Conservation (phyloP, 2,329 filamentous ascomycete species). For the Pseudogymnoascus destructans region DNA sequence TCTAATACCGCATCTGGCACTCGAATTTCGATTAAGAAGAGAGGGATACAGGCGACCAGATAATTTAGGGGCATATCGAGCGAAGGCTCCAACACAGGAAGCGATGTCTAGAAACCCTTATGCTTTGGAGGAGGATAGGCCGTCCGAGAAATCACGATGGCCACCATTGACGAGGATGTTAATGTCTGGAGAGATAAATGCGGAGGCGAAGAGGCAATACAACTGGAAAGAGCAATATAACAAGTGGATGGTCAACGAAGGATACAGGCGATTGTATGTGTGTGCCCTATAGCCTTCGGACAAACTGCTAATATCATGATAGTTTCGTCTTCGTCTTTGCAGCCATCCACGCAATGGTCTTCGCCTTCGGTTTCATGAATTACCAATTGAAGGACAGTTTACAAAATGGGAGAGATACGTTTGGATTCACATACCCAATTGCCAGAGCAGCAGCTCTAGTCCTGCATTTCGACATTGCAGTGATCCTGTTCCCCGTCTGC, state of each 20-base stretch:
- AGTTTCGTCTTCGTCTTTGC: constrained; percentile 69
- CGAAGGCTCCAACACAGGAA: constrained; percentile 10
- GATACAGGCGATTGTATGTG: constrained; percentile 64
- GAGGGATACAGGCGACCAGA: not conserved
- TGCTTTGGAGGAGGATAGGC: constrained; percentile 27
- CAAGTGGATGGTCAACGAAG: constrained; percentile 82
- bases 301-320: constrained; percentile 19
- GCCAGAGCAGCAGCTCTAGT: constrained; percentile 63
- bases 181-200: constrained; percentile 69
- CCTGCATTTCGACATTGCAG: constrained; percentile 68
- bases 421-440: constrained; percentile 65
- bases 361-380: constrained; percentile 67
- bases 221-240: constrained; percentile 61
- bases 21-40: not conserved
- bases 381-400: constrained; percentile 68
- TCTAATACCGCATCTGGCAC: not conserved
- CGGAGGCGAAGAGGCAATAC: constrained; percentile 56
- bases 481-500: constrained; percentile 72
- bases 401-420: constrained; percentile 48
- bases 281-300: not conserved
- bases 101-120: constrained; percentile 5
- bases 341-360: constrained; percentile 60
- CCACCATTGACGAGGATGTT: constrained; percentile 72
- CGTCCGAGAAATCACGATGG: constrained; percentile 65
- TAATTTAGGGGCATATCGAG: constrained; percentile 14